A percentile compares a stretch with the other conserved stretches of the same genome.
Conservation (phyloP, 768 basidiomycete species). For the Serpula lacrymans region DNA sequence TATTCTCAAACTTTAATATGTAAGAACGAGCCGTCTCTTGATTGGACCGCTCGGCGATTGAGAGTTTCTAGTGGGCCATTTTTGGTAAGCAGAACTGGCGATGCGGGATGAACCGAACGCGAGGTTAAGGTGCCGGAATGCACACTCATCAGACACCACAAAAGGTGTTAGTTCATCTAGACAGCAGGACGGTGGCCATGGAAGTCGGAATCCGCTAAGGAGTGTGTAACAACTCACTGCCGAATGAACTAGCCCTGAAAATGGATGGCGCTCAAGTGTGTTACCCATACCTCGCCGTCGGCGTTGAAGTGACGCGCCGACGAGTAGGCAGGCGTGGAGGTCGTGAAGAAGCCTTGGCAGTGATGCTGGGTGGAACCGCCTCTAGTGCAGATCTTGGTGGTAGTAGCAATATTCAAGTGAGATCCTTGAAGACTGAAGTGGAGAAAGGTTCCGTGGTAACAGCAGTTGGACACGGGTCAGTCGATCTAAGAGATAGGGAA, state of each 20-base stretch:
- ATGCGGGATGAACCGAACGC: slow-evolving; percentile 69
- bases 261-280: slow-evolving; percentile 88
- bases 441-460: slow-evolving; percentile 87
- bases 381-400: slow-evolving; percentile 87
- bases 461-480: slow-evolving; percentile 85
- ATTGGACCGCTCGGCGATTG: neutral
- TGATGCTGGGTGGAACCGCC: slow-evolving; percentile 71
- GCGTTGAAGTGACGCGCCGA: slow-evolving; percentile 67
- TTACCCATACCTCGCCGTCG: slow-evolving; percentile 82
- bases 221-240: slow-evolving; percentile 89
- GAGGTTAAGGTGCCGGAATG: slow-evolving; percentile 81
- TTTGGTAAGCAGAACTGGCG: slow-evolving; percentile 40
- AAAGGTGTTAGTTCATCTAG: slow-evolving; percentile 85
- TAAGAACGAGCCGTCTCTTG: neutral
- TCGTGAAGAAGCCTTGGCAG: slow-evolving; percentile 79
- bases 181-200: slow-evolving; percentile 88
- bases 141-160: slow-evolving; percentile 83
- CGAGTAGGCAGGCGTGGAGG: slow-evolving; percentile 79
- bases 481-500: slow-evolving; percentile 80
- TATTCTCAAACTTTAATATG: neutral
- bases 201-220: slow-evolving; percentile 84
- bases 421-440: slow-evolving; percentile 86
- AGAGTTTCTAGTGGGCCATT: neutral
- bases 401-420: slow-evolving; percentile 88
- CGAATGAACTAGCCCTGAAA: slow-evolving; percentile 90